These are phyloP conservation scores for Potentilla sterilis DNA, from an alignment of 306 rosid species.

Conservation along the genomic window DNA sequence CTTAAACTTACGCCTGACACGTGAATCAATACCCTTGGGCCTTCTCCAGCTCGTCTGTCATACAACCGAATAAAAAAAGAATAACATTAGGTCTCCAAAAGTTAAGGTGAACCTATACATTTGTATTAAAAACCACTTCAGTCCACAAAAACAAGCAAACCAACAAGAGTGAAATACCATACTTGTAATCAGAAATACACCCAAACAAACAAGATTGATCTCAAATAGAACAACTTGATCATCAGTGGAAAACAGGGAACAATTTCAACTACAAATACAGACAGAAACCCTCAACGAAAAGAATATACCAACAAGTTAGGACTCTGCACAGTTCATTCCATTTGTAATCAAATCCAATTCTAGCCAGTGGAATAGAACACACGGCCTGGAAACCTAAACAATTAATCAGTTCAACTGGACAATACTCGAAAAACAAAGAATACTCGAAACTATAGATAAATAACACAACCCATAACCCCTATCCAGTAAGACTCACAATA, in stretches of 20 bases:
- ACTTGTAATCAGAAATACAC: not conserved
- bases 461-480: too few relatives aligned
- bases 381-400: not conserved
- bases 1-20: constrained; percentile 84
- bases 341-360: not conserved
- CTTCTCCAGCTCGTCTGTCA: constrained; percentile 68
- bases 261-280: not conserved
- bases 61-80: not conserved
- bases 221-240: not conserved
- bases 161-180: too few relatives aligned
- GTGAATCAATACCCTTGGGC: constrained; percentile 86
- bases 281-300: not conserved
- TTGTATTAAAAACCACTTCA: not conserved
- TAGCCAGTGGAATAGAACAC: not conserved
- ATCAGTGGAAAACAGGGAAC: not conserved
- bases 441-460: not conserved
- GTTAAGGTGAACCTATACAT: not conserved
- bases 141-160: not conserved
- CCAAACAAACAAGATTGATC: not conserved
- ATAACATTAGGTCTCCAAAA: not conserved
- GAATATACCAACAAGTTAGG: too few relatives aligned
- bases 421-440: too few relatives aligned
- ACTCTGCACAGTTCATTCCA: not conserved
- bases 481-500: not conserved
- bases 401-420: not conserved